Evolutionary conservation across 164 flowering plant genomes (phyloP).

Genomic region (Tinospora cordifolia): DNA sequence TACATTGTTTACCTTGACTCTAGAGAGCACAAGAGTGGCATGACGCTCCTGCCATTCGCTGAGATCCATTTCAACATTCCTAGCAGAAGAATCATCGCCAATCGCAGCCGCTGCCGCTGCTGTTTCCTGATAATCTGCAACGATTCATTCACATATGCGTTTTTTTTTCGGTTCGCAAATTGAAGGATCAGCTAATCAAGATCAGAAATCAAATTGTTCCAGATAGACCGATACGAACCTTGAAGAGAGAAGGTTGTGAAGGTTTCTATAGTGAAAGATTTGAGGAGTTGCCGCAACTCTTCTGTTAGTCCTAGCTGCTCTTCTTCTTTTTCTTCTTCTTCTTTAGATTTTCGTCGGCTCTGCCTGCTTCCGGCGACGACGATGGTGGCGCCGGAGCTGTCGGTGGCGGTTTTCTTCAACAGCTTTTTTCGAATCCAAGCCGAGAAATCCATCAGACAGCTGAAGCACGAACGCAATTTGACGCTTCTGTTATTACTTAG

Average conservation of each 20-base stretch:
- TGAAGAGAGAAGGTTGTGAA: constrained; percentile 58
- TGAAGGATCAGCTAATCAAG: not conserved
- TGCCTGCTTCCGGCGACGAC: not conserved
- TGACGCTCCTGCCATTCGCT: constrained; percentile 83
- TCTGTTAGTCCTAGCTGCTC: constrained; percentile 49
- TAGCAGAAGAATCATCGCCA: constrained; percentile 12
- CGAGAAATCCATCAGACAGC: constrained; percentile 30
- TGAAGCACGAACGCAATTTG: too few species aligned
- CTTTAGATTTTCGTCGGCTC: not conserved
- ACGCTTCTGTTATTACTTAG: too few species aligned
- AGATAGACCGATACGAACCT: constrained; percentile 24
- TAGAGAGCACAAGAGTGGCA: constrained; percentile 62
- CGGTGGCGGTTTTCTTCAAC: constrained; percentile 13
- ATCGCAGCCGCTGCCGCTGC: constrained; percentile 2
- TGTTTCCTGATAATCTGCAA: constrained; percentile 28
- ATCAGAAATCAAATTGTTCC: not conserved
- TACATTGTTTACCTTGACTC: constrained; percentile 43
- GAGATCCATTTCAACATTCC: constrained; percentile 48
- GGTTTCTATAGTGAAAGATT: constrained; percentile 59
- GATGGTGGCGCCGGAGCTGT: not conserved
- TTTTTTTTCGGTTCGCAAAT: not conserved
- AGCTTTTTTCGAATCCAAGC: constrained; percentile 54
- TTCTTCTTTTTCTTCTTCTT: constrained; percentile 30
- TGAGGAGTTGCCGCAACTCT: constrained; percentile 44
- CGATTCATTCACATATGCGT: constrained; percentile 13